Conservation (phyloP, 495 filamentous ascomycete species). For the Penicillium longicatenatum region DNA sequence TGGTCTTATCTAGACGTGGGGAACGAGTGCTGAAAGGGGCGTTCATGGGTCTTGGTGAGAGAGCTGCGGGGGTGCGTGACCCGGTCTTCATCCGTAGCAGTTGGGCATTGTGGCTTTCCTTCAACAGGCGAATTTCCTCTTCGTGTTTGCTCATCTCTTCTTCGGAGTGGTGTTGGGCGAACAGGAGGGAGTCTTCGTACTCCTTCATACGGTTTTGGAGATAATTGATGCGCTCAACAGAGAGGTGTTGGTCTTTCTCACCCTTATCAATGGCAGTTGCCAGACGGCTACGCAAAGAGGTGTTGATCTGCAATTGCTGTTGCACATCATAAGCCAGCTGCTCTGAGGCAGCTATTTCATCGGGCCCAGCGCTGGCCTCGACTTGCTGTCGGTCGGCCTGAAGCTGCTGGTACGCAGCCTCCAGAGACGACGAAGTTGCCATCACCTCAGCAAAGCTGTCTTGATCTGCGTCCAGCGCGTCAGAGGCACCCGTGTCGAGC, state of each 20-base stretch:
- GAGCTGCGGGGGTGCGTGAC: slow-evolving; percentile 36
- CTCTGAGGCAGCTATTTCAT: slow-evolving; percentile 71
- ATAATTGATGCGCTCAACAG: slow-evolving; percentile 75
- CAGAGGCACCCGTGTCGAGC: slow-evolving; percentile 76
- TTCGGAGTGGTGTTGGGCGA: slow-evolving; percentile 84
- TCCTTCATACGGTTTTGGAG: slow-evolving; percentile 77
- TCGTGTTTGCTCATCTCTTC: slow-evolving; percentile 80
- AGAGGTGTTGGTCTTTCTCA: slow-evolving; percentile 79
- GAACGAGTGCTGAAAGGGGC: slow-evolving; percentile 63
- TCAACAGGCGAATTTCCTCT: slow-evolving; percentile 74
- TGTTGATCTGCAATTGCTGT: slow-evolving; percentile 75
- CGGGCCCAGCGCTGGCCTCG: slow-evolving; percentile 58
- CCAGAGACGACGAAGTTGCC: slow-evolving; percentile 70
- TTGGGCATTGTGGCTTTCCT: slow-evolving; percentile 76
- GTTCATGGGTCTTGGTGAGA: slow-evolving; percentile 56
- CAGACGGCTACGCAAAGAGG: slow-evolving; percentile 74
- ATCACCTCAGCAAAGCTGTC: slow-evolving; percentile 54
- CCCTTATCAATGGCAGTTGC: slow-evolving; percentile 82
- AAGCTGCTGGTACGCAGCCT: slow-evolving; percentile 77
- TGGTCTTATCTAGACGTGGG: slow-evolving; percentile 61
- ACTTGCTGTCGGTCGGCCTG: slow-evolving; percentile 76
- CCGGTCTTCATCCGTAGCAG: slow-evolving; percentile 72
- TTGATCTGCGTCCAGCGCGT: slow-evolving; percentile 39
- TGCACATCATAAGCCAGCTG: slow-evolving; percentile 74
- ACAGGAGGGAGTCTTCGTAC: slow-evolving; percentile 80